Evolutionary conservation across 768 basidiomycete genomes (phyloP).

Genomic region (Amanita molliuscula): DNA sequence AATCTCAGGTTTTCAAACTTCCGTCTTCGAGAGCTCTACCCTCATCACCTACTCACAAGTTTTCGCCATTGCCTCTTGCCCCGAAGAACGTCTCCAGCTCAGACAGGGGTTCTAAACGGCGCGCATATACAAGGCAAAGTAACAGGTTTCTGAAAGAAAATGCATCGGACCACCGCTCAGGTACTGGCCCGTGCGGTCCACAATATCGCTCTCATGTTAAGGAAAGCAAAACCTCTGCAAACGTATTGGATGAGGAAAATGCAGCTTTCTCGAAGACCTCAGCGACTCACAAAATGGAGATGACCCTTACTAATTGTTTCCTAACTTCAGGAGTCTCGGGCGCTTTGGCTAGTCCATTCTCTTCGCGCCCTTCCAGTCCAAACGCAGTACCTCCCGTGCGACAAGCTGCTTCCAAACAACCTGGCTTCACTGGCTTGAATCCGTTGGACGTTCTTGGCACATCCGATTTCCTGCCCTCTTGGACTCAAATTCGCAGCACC

Average conservation of each 20-base stretch:
- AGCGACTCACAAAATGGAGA: neutral
- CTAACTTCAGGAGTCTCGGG: neutral
- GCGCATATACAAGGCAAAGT: slow-evolving; percentile 1
- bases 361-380: slow-evolving; percentile 4
- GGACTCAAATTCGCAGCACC: neutral
- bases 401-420: neutral
- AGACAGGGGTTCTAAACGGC: neutral
- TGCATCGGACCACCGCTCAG: neutral
- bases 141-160: slow-evolving; percentile 5
- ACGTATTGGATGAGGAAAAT: neutral
- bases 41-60: neutral
- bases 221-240: neutral
- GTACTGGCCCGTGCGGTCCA: neutral
- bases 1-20: slow-evolving; percentile 6
- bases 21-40: neutral
- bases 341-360: slow-evolving; percentile 4
- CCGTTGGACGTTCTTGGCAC: neutral
- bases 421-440: neutral
- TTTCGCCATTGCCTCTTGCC: neutral
- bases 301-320: neutral
- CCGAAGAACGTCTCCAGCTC: neutral
- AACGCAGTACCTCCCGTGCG: neutral
- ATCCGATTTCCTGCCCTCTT: neutral
- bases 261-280: neutral
- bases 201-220: neutral